A percentile compares a stretch with the other conserved stretches of the same genome.
Evolutionary conservation across 352 stramenopile species (phyloP).

Genomic region (Thalassiosira livingstoniorum): DNA sequence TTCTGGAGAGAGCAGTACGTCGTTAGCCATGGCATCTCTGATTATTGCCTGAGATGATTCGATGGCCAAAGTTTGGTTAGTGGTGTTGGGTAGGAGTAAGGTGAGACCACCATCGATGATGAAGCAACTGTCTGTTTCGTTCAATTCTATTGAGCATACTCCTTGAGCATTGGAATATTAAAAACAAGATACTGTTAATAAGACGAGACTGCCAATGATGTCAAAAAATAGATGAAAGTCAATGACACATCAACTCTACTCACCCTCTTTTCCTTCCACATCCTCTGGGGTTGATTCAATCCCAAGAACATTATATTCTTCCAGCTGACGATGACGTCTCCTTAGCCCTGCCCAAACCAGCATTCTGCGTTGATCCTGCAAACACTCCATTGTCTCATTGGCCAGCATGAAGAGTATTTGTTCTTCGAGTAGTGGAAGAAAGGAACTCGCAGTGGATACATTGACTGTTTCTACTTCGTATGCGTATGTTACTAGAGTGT

Average conservation of each 20-base stretch:
- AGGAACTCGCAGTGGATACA: conserved; percentile 22
- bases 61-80: conserved; percentile 19
- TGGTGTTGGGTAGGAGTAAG: conserved; percentile 17
- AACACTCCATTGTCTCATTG: conserved; percentile 20
- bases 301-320: conserved; percentile 1
- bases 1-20: conserved; percentile 29
- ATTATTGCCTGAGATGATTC: conserved; percentile 27
- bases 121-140: conserved; percentile 45
- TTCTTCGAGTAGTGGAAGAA: conserved; percentile 39
- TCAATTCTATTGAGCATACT: conserved; percentile 27
- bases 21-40: conserved; percentile 31
- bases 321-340: background rate
- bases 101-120: conserved; percentile 46
- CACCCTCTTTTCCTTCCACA: conserved; percentile 28
- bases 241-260: too few relatives aligned
- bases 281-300: conserved; percentile 42
- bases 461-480: conserved; percentile 51
- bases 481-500: conserved; percentile 32
- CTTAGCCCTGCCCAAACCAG: background rate
- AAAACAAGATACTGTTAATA: background rate
- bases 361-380: conserved; percentile 1
- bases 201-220: too few relatives aligned
- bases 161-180: conserved; percentile 3
- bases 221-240: too few relatives aligned
- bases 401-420: conserved; percentile 35